These are phyloP conservation scores for Leishmania gerbilli DNA, from an alignment of 208 protist genomes.

Conservation along the genomic window DNA sequence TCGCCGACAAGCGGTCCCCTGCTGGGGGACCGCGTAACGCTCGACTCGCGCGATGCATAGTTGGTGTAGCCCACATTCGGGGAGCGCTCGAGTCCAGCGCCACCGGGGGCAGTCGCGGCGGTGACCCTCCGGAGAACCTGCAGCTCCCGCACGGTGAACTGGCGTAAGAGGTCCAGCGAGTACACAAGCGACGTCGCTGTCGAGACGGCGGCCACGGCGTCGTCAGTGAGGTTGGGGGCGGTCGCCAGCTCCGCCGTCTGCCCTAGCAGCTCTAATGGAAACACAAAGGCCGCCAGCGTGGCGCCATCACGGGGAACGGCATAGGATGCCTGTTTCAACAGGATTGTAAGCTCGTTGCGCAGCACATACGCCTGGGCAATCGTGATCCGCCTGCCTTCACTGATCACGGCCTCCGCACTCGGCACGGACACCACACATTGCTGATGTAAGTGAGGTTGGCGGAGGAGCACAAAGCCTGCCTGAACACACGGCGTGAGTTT, in stretches of 20 bases:
- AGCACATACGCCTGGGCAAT: conserved; percentile 22
- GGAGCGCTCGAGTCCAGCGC: conserved; percentile 16
- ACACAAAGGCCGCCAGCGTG: conserved; percentile 25
- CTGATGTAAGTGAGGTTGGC: conserved; percentile 23
- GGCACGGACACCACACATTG: conserved; percentile 23
- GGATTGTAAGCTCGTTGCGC: conserved; percentile 22
- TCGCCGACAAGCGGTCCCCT: conserved; percentile 28
- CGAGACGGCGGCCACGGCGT: neutral
- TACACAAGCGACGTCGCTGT: conserved; percentile 14
- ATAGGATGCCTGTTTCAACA: conserved; percentile 21
- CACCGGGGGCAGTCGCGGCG: neutral
- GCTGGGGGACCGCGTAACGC: conserved; percentile 37
- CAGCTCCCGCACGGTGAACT: conserved; percentile 64
- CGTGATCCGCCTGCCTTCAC: conserved; percentile 20
- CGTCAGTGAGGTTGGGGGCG: neutral
- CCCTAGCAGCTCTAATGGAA: conserved; percentile 23
- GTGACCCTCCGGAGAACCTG: conserved; percentile 49
- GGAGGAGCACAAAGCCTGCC: conserved; percentile 45
- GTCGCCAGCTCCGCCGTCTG: neutral
- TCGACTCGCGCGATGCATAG: conserved; percentile 41
- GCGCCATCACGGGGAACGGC: conserved; percentile 26
- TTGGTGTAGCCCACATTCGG: conserved; percentile 17
- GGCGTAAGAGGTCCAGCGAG: conserved; percentile 59
- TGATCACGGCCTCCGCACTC: neutral
- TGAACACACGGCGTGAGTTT: conserved; percentile 48